These are phyloP conservation scores for Oidiodendron maius DNA, from an alignment of 495 filamentous ascomycete species.

Conservation along the genomic window DNA sequence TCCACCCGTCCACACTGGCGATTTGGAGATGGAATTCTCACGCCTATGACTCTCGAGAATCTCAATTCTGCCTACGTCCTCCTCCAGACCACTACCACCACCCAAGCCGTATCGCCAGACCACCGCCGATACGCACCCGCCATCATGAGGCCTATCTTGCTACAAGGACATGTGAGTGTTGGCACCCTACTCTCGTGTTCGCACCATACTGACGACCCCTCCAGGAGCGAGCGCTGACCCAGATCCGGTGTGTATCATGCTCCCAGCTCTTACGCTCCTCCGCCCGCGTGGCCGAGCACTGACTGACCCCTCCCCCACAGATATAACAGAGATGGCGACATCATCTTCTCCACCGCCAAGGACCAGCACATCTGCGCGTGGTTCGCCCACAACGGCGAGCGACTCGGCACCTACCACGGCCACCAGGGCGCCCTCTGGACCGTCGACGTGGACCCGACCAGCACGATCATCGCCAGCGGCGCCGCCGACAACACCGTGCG, in stretches of 20 bases:
- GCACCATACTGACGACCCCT: slow-evolving; percentile 18
- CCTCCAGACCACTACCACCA: too few species aligned
- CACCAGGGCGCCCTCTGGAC: slow-evolving; percentile 99
- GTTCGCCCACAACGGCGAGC: slow-evolving; percentile 91
- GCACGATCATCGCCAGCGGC: slow-evolving; percentile 86
- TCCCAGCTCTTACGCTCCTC: too few species aligned
- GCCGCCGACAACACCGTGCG: slow-evolving; percentile 97
- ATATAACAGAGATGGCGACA: slow-evolving; percentile 93
- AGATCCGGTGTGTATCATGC: slow-evolving; percentile 75
- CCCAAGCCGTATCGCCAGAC: not conserved
- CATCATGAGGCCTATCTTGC: slow-evolving; percentile 88
- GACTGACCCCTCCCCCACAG: slow-evolving; percentile 33
- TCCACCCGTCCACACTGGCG: too few species aligned
- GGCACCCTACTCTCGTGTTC: slow-evolving; percentile 3
- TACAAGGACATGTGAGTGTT: slow-evolving; percentile 78
- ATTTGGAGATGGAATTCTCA: too few species aligned
- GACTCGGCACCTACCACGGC: slow-evolving; percentile 90
- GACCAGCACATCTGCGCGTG: slow-evolving; percentile 95
- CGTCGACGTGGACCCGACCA: slow-evolving; percentile 93
- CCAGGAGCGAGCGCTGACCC: slow-evolving; percentile 91
- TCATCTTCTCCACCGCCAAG: slow-evolving; percentile 95
- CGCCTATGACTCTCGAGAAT: too few species aligned
- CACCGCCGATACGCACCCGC: slow-evolving; percentile 6
- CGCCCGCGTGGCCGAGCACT: not conserved
- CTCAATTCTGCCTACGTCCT: too few species aligned